Conservation (phyloP, 2,329 filamentous ascomycete genomes). For the Aphanocladium album region DNA sequence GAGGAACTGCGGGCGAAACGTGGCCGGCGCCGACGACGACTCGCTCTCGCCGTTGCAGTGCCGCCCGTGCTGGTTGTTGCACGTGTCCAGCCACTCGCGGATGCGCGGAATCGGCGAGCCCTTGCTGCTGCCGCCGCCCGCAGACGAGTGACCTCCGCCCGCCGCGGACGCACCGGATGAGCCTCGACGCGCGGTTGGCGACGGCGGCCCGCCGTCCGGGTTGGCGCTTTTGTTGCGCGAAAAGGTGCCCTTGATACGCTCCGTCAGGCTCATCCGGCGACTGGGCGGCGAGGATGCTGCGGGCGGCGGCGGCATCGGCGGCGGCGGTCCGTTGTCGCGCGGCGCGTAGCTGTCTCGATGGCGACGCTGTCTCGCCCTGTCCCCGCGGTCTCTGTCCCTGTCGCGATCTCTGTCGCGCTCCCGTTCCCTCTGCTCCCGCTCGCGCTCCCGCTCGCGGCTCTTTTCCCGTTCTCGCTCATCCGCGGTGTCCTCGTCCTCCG, state of each 20-base stretch:
- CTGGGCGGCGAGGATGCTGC: constrained; percentile 23
- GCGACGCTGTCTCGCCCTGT: constrained; percentile 14
- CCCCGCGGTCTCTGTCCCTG: constrained; percentile 10
- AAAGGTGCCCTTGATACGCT: constrained; percentile 33
- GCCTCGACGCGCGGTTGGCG: constrained; percentile 12
- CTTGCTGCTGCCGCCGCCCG: constrained; percentile 18
- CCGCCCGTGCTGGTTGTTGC: constrained; percentile 35
- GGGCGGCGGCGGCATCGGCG: background rate
- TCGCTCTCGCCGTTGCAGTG: constrained; percentile 32
- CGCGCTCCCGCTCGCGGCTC: constrained; percentile 16
- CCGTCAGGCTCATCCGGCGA: constrained; percentile 38
- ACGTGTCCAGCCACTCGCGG: constrained; percentile 39
- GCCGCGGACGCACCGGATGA: constrained; percentile 3
- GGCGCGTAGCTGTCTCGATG: constrained; percentile 17
- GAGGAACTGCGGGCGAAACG: constrained; percentile 37
- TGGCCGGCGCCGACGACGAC: constrained; percentile 18
- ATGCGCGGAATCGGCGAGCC: constrained; percentile 34
- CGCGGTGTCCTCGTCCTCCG: background rate
- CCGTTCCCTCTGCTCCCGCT: constrained; percentile 5
- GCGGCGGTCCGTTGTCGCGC: background rate
- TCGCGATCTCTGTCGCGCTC: constrained; percentile 19
- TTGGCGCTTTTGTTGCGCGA: constrained; percentile 25
- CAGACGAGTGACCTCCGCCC: constrained; percentile 16
- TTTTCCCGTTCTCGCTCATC: constrained; percentile 16
- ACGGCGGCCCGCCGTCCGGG: constrained; percentile 26